Percentiles rank a stretch among this genome's conserved stretches.
Evolutionary conservation across 2,329 filamentous ascomycete genomes (phyloP).

Genomic region (Capronia coronata): DNA sequence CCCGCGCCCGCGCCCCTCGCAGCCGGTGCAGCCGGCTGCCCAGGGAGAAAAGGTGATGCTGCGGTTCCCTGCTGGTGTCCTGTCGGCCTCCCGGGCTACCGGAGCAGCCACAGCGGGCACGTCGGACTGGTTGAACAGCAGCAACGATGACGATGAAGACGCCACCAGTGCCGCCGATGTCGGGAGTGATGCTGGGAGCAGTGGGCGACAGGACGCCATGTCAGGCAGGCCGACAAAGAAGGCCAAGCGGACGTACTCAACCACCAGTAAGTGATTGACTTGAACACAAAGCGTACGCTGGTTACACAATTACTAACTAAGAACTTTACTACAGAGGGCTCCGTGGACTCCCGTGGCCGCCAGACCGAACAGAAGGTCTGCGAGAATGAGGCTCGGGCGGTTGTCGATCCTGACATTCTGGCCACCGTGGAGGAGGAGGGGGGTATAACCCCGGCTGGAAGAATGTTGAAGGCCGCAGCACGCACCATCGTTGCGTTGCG

Average conservation of each 20-base stretch:
- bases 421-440: slow-evolving; percentile 8
- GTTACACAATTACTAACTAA: background rate
- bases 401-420: slow-evolving; percentile 16
- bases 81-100: background rate
- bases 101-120: background rate
- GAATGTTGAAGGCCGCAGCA: slow-evolving; percentile 9
- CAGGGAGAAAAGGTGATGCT: background rate
- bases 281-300: background rate
- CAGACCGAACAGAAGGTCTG: slow-evolving; percentile 3
- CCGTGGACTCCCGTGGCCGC: slow-evolving; percentile 11
- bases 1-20: too few relatives aligned
- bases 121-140: slow-evolving; percentile 2
- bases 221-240: background rate
- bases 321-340: slow-evolving; percentile 1
- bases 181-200: background rate
- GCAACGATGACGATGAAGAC: background rate
- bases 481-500: slow-evolving; percentile 10
- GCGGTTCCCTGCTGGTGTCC: background rate
- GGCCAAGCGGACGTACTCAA: background rate
- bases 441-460: slow-evolving; percentile 13
- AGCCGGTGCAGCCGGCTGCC: too few relatives aligned
- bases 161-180: background rate
- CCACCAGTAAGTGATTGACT: background rate
- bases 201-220: background rate
- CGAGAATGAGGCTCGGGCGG: slow-evolving; percentile 2